Evolutionary conservation across 768 basidiomycete species (phyloP).

Genomic region (Hygrocybe punicea): DNA sequence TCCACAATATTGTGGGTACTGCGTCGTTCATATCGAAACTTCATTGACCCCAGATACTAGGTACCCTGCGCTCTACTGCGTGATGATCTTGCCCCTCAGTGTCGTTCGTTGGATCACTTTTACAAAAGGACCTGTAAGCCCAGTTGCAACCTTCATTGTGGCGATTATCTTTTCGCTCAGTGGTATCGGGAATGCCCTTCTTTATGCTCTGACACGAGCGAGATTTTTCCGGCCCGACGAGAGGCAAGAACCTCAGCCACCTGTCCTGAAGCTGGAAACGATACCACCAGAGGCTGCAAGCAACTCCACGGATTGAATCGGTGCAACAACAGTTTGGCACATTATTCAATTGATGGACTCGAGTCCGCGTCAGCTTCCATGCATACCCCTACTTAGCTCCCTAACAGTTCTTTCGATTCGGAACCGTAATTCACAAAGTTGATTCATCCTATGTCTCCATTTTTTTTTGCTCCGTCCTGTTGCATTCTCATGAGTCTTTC

Average conservation of each 20-base stretch:
- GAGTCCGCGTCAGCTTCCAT: too few relatives aligned
- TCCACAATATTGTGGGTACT: constrained; percentile 1
- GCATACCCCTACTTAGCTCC: too few relatives aligned
- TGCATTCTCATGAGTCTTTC: too few relatives aligned
- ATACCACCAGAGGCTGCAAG: too few relatives aligned
- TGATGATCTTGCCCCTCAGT: constrained; percentile 3
- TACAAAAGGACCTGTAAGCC: not conserved
- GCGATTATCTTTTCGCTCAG: constrained; percentile 4
- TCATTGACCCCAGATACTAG: not conserved
- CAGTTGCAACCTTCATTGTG: constrained; percentile 2
- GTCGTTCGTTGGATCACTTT: constrained; percentile 4
- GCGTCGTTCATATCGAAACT: not conserved
- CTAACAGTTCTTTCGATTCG: too few relatives aligned
- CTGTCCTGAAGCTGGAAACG: too few relatives aligned
- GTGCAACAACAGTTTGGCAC: too few relatives aligned
- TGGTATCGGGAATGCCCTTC: constrained; percentile 2
- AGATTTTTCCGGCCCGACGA: not conserved
- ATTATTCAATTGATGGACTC: too few relatives aligned
- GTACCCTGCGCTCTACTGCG: constrained; percentile 4
- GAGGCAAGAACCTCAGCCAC: not conserved
- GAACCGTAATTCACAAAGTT: too few relatives aligned
- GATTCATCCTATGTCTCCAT: too few relatives aligned
- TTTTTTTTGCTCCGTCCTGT: too few relatives aligned
- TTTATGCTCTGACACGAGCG: not conserved
- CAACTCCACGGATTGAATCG: too few relatives aligned